Evolutionary conservation across 108 stramenopile genomes (phyloP).

Genomic region (Fragilaria radians): DNA sequence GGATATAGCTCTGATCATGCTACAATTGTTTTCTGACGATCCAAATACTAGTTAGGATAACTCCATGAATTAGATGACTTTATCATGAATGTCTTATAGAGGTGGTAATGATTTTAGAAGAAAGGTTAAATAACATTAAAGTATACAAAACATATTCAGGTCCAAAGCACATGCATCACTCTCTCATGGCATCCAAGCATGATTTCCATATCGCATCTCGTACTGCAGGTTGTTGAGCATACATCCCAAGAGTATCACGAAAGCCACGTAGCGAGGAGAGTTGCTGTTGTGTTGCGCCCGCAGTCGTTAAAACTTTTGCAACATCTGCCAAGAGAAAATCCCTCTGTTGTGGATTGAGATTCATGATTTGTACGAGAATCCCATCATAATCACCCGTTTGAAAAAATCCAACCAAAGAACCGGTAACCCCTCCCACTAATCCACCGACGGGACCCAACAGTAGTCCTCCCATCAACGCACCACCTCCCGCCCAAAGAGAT

Average conservation of each 20-base stretch:
- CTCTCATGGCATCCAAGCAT: slow-evolving; percentile 20
- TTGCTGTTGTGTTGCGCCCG: slow-evolving; percentile 29
- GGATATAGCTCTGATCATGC: no score
- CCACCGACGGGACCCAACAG: slow-evolving; percentile 55
- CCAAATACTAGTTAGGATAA: no score
- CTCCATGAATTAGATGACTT: no score
- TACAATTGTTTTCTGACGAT: no score
- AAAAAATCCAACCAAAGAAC: slow-evolving; percentile 41
- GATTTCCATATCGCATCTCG: slow-evolving; percentile 47
- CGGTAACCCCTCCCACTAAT: slow-evolving; percentile 50
- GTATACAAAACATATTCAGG: no score
- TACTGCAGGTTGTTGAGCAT: slow-evolving; percentile 27
- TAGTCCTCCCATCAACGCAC: slow-evolving; percentile 43
- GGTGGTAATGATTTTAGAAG: no score
- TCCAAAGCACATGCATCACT: neutral
- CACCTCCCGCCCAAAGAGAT: slow-evolving; percentile 38
- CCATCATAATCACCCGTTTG: slow-evolving; percentile 53
- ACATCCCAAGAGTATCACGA: slow-evolving; percentile 22
- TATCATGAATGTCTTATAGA: no score
- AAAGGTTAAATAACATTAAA: no score
- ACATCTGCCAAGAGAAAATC: slow-evolving; percentile 29
- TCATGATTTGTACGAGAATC: slow-evolving; percentile 25
- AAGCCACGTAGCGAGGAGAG: slow-evolving; percentile 21
- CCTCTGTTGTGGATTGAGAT: slow-evolving; percentile 24
- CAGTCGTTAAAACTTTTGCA: slow-evolving; percentile 30